Conservation (phyloP, 2,329 filamentous ascomycete genomes). For the Stemphylium vesicarium region DNA sequence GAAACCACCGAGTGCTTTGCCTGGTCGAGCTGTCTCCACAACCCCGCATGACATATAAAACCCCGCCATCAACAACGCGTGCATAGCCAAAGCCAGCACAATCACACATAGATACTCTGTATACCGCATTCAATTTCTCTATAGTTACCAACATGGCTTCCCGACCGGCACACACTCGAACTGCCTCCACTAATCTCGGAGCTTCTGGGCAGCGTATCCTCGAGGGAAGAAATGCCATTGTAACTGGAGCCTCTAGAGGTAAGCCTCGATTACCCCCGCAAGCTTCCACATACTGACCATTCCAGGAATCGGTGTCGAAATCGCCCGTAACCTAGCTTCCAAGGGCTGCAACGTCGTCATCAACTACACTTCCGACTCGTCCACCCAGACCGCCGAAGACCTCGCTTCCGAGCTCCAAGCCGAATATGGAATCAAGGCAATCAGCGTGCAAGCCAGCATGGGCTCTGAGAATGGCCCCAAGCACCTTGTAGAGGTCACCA, state of each 20-base stretch:
- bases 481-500: slow-evolving; percentile 64
- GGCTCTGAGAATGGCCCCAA: slow-evolving; percentile 65
- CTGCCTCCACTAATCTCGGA: slow-evolving; percentile 50
- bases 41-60: slow-evolving; percentile 24
- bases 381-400: slow-evolving; percentile 57
- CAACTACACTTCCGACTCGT: slow-evolving; percentile 73
- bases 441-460: slow-evolving; percentile 75
- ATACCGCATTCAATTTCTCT: slow-evolving; percentile 1
- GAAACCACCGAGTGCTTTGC: slow-evolving; percentile 23
- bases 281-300: slow-evolving; percentile 2
- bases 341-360: slow-evolving; percentile 74
- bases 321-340: slow-evolving; percentile 72
- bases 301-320: slow-evolving; percentile 73
- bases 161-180: slow-evolving; percentile 44
- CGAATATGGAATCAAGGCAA: slow-evolving; percentile 65
- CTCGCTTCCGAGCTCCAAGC: slow-evolving; percentile 63
- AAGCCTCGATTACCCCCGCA: slow-evolving; percentile 24
- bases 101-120: not conserved
- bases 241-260: slow-evolving; percentile 83
- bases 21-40: slow-evolving; percentile 23
- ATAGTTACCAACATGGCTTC: slow-evolving; percentile 42
- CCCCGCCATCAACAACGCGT: slow-evolving; percentile 26
- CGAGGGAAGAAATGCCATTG: slow-evolving; percentile 77
- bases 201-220: slow-evolving; percentile 46
- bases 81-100: not conserved